Conservation (phyloP, 2,329 filamentous ascomycete species). For the Phialocephala sp. region DNA sequence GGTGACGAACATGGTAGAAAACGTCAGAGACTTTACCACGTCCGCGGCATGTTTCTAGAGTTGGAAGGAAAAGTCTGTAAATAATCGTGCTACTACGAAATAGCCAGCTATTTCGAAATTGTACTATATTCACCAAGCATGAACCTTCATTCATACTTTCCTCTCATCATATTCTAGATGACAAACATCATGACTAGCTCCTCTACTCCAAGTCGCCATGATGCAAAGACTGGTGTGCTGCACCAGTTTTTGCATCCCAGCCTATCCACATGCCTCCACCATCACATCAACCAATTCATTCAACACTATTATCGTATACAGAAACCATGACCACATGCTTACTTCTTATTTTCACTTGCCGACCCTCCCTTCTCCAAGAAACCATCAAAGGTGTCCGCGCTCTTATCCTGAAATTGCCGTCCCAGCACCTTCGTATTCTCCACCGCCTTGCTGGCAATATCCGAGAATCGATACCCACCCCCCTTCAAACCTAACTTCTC, state of each 20-base stretch:
- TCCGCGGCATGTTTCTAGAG: neutral
- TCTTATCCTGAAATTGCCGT: conserved; percentile 30
- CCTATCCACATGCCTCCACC: neutral
- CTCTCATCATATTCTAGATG: conserved; percentile 4
- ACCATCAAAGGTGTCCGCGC: conserved; percentile 26
- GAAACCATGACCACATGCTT: neutral
- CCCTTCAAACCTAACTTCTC: conserved; percentile 16
- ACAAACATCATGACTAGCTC: neutral
- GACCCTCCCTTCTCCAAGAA: conserved; percentile 32
- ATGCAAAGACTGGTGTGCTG: neutral
- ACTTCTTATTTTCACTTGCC: conserved; percentile 18
- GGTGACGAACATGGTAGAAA: neutral
- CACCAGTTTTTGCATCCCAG: conserved; percentile 1
- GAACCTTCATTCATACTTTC: conserved; percentile 3
- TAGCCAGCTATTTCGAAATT: conserved; percentile 8
- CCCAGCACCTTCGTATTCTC: conserved; percentile 36
- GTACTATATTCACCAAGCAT: conserved; percentile 5
- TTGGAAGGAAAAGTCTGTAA: neutral
- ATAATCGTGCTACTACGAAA: neutral
- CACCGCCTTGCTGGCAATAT: conserved; percentile 36
- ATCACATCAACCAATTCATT: neutral
- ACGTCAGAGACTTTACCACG: neutral
- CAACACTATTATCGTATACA: neutral
- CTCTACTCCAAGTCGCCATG: conserved; percentile 9
- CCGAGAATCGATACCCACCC: conserved; percentile 26